phyloP scores from a whole-genome alignment of 345 rosid genomes.

The Lepidium africanum region DNA sequence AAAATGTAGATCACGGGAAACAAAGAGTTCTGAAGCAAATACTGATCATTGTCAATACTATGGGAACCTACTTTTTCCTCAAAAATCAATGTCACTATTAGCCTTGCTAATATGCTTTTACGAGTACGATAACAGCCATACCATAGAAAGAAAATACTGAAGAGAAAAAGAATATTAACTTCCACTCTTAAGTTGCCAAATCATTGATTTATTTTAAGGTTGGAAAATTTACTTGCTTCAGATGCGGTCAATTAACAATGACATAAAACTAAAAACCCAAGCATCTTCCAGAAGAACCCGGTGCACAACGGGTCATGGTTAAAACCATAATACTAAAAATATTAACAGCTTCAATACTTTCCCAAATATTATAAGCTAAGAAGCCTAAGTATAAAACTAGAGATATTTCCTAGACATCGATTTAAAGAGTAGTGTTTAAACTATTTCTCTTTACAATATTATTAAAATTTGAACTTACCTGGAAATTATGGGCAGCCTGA shows the following conservation, averaged over 20 bases:
- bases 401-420: background rate
- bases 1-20: background rate
- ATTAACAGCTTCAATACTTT: background rate
- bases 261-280: background rate
- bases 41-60: background rate
- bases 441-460: background rate
- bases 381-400: background rate
- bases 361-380: background rate
- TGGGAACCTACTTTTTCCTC: background rate
- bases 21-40: background rate
- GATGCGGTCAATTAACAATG: background rate
- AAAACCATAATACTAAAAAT: background rate
- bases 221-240: background rate
- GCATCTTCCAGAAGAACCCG: background rate
- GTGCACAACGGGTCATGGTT: background rate
- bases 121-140: background rate
- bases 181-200: background rate
- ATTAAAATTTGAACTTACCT: constrained; percentile 37
- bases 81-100: background rate
- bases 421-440: background rate
- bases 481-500: constrained; percentile 87
- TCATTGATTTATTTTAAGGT: background rate
- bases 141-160: background rate
- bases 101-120: background rate
- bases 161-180: background rate